Evolutionary conservation across 805 yeast species (phyloP).

Genomic region (Candida takata): DNA sequence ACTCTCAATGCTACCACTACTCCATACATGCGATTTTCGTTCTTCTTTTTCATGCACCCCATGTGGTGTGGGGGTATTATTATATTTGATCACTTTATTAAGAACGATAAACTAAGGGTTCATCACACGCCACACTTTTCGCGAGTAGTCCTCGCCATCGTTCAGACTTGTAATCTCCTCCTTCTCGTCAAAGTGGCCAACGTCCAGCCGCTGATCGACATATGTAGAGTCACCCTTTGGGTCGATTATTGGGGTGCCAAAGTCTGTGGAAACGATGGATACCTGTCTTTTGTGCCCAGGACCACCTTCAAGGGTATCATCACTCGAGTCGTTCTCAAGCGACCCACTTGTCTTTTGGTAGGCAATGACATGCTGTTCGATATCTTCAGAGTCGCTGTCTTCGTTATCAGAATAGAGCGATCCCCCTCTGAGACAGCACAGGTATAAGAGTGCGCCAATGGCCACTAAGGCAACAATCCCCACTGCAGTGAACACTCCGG

Average conservation of each 20-base stretch:
- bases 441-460: constrained; percentile 36
- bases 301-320: constrained; percentile 8
- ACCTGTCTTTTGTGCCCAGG: constrained; percentile 5
- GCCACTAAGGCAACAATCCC: constrained; percentile 50
- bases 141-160: constrained; percentile 51
- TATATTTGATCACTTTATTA: too few relatives aligned
- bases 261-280: constrained; percentile 7
- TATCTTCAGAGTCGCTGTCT: not conserved
- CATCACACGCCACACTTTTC: constrained; percentile 48
- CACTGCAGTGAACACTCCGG: constrained; percentile 73
- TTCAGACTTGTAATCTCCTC: constrained; percentile 37
- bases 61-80: too few relatives aligned
- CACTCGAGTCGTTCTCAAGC: constrained; percentile 2
- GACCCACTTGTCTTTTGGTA: not conserved
- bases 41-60: too few relatives aligned
- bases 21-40: too few relatives aligned
- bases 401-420: not conserved
- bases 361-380: not conserved
- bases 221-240: constrained; percentile 18
- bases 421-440: constrained; percentile 21
- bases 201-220: constrained; percentile 58
- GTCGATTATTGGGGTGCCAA: constrained; percentile 15
- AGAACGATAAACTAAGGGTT: too few relatives aligned
- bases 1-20: too few relatives aligned
- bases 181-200: constrained; percentile 38